Base-by-base conservation (phyloP, 345 rosid species). In the Hevea brasiliensis region DNA sequence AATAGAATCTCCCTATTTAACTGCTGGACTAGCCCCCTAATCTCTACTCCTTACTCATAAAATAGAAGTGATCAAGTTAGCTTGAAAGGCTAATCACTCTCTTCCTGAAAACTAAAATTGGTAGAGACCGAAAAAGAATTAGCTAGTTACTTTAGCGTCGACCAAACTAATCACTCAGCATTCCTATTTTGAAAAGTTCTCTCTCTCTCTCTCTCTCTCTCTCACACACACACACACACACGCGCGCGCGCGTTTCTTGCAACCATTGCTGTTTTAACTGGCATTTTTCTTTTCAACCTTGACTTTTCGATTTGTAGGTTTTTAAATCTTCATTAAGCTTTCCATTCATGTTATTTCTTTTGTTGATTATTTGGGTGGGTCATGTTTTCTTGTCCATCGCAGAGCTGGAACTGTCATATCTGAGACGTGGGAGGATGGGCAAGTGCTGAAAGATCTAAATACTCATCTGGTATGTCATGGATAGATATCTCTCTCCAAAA, bases 371-470 rank as follows among this genome's bases (percentile, higher is more conserved):
- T 50, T 60, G 37, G 26, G 58, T 24, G 11, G 32, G 40, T 21
- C 63, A 62, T 55, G 21, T 45, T 37, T 42, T 61, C 72, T 45
- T 77, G 74, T 77, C 66, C 50, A 64, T 77, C 77, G 82, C 87
- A 96, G 99, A 88, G 92, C 99, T 56, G 99, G 99, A 79, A 93
- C 99, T 21, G 80, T 96, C 80, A 88, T 96, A 80, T 86, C 98
- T 77, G 99, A 96, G 86, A 91, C 97, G 2, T 96, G 99, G 99
- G 99, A 96, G 84, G 99, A 96, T 73, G 99, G 99, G 62, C 99
- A 91, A 80, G 86, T 87, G 53, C 83, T 96, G 81, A 96, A 93
- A 84, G 99, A 96, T 86, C 71, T 96, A 79, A 96, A 96, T 86
- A 77, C 85, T 81, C 96, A 93, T 77, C 97, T 96, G 65, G 99